These are phyloP conservation scores for Trichoderma cornu-damae DNA, from an alignment of 2,329 filamentous ascomycete species.

Conservation along the genomic window DNA sequence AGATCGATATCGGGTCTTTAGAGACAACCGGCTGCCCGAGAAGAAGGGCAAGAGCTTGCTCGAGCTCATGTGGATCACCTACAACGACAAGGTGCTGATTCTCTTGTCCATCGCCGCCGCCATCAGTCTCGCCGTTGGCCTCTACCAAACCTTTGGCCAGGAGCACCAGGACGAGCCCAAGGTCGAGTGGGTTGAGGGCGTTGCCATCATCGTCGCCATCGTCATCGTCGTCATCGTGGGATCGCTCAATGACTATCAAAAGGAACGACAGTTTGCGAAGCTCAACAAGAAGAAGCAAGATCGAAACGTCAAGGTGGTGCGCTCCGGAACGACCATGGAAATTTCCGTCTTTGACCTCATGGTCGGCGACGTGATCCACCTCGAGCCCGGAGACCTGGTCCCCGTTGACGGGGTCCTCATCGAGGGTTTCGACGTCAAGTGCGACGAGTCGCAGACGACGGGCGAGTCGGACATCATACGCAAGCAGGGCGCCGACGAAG, in stretches of 20 bases:
- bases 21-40: conserved; percentile 66
- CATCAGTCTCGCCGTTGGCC: conserved; percentile 67
- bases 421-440: conserved; percentile 67
- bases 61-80: conserved; percentile 74
- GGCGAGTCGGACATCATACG: conserved; percentile 72
- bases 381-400: conserved; percentile 71
- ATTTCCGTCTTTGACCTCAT: conserved; percentile 65
- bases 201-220: conserved; percentile 77
- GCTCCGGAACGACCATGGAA: conserved; percentile 65
- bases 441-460: conserved; percentile 73
- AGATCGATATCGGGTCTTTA: conserved; percentile 66
- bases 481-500: conserved; percentile 62
- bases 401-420: conserved; percentile 71
- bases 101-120: conserved; percentile 65
- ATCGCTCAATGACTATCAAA: conserved; percentile 74
- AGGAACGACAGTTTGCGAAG: conserved; percentile 73
- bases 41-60: conserved; percentile 70
- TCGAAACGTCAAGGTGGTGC: conserved; percentile 64
- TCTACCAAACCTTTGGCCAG: conserved; percentile 68
- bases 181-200: conserved; percentile 76
- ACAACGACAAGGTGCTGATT: conserved; percentile 77
- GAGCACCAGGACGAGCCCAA: conserved; percentile 49
- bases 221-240: conserved; percentile 71
- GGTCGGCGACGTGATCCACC: conserved; percentile 63
- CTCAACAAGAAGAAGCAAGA: conserved; percentile 76